A percentile compares a stretch with the other conserved stretches of the same genome.
Conservation (phyloP, 306 rosid genomes). For the Myrica gale region DNA sequence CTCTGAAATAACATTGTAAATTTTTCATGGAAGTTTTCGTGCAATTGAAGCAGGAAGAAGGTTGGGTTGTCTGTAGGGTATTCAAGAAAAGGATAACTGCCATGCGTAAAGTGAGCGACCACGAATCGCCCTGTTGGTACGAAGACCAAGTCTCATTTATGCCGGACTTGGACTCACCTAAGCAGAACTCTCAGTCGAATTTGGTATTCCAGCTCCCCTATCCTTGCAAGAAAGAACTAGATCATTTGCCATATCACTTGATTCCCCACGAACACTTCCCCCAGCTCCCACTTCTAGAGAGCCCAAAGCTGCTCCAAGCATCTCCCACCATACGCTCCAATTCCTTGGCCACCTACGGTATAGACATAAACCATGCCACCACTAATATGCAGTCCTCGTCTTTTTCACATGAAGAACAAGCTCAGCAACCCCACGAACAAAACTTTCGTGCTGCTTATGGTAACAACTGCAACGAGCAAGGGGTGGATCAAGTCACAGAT, state of each 20-base stretch:
- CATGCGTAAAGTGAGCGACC: conserved; percentile 63
- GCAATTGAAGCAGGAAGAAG: conserved; percentile 74
- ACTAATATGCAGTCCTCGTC: conserved; percentile 32
- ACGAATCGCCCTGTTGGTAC: conserved; percentile 80
- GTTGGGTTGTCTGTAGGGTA: conserved; percentile 94
- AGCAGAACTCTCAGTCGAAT: conserved; percentile 48
- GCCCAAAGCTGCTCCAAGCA: conserved; percentile 50
- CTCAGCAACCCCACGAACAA: conserved; percentile 27
- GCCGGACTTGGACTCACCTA: conserved; percentile 73
- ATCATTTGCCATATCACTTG: conserved; percentile 35
- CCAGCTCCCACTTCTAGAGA: conserved; percentile 62
- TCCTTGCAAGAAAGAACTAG: conserved; percentile 70
- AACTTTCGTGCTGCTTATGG: conserved; percentile 37
- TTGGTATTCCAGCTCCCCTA: conserved; percentile 40
- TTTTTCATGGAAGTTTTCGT: not conserved
- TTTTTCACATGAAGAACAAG: conserved; percentile 28
- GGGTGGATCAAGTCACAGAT: conserved; percentile 60
- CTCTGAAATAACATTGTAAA: not conserved
- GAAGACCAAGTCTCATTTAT: conserved; percentile 76
- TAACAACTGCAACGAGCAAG: conserved; percentile 30
- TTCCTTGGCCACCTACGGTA: conserved; percentile 35
- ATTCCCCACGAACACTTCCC: conserved; percentile 48
- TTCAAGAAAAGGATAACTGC: conserved; percentile 89
- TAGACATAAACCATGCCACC: conserved; percentile 41
- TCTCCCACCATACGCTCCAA: conserved; percentile 22